These are phyloP conservation scores for Mucuna pruriens DNA, from an alignment of 306 rosid genomes.

Conservation along the genomic window DNA sequence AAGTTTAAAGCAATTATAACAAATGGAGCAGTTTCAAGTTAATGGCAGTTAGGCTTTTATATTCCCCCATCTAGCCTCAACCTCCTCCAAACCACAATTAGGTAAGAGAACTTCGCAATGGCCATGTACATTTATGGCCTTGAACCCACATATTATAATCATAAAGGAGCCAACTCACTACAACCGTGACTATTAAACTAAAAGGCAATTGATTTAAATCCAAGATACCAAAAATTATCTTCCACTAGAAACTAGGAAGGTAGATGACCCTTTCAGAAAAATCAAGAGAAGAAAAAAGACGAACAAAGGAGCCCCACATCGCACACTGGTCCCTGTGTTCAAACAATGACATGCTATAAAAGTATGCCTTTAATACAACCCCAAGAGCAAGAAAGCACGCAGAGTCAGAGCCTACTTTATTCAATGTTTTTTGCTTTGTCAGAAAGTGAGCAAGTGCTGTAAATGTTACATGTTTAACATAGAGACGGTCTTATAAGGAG, in stretches of 20 bases:
- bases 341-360: slow-evolving; percentile 51
- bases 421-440: slow-evolving; percentile 45
- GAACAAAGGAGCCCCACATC: slow-evolving; percentile 41
- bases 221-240: slow-evolving; percentile 43
- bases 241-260: slow-evolving; percentile 44
- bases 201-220: slow-evolving; percentile 44
- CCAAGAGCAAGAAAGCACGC: slow-evolving; percentile 41
- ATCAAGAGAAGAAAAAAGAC: slow-evolving; percentile 5
- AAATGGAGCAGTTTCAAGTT: slow-evolving; percentile 37
- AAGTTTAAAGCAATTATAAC: not conserved
- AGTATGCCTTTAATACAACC: slow-evolving; percentile 47
- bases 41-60: slow-evolving; percentile 35
- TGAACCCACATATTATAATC: slow-evolving; percentile 33
- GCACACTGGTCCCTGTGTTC: slow-evolving; percentile 44
- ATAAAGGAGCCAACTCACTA: slow-evolving; percentile 50
- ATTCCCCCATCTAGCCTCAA: slow-evolving; percentile 20
- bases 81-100: slow-evolving; percentile 36
- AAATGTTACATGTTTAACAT: slow-evolving; percentile 37
- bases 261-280: slow-evolving; percentile 24
- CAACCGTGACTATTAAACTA: slow-evolving; percentile 49
- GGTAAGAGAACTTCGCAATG: slow-evolving; percentile 35
- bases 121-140: slow-evolving; percentile 35
- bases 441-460: slow-evolving; percentile 21
- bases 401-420: slow-evolving; percentile 44
- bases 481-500: not conserved